Base-by-base conservation (phyloP, 148 eudicot species). In the Rhododendron mucronatum region DNA sequence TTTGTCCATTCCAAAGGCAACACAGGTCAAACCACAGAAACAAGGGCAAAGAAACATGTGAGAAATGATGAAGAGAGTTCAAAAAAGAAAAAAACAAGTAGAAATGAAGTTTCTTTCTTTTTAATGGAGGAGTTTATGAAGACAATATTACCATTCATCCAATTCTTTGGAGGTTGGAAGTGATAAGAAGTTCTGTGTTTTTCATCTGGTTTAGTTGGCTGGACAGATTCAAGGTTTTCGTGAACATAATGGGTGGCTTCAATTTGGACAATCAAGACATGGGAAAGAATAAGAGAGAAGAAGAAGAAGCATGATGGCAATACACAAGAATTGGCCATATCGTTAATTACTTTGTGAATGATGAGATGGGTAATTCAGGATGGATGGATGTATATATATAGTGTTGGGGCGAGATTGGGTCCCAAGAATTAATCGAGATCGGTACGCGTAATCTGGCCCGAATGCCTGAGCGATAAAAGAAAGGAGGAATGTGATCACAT, bases 151-250 rank as follows among this genome's bases (percentile, higher is more conserved):
- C 96, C 96, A 45, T 95, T 95, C 55, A 95, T 92, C 96, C 96
- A 95, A 73, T 95, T 92, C 65, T 91, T 91, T 83, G 93, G 88
- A 50, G 98, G 94, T 69, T 93, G 98, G 51, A 95, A 92, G 84
- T 95, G 98, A 74, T 87, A 93, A 26, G 87, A 89, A 39, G 96
- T 92, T 65, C 93, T 88, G 77, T 93, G 89, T 30, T 91, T 89
- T 41, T 88, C 91, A 44, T 51, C 35, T 47, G 59, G 33, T 51
- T 82, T 26, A 55, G 33, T 5, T 51, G 63, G 45, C 37, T 78
- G 23, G 59, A 26, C 50, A 53, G 21, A 65, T 55, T 82, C 65
- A 47, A 84, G 87, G 75, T 83, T 84, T 45, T 10, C 26, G 37
- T 65, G 37, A 39, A 86, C 48, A 18, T 86, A 85, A 80, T 85